Evolutionary conservation across 2,329 filamentous ascomycete species (phyloP).

Genomic region (Aspergillus fijiensis): DNA sequence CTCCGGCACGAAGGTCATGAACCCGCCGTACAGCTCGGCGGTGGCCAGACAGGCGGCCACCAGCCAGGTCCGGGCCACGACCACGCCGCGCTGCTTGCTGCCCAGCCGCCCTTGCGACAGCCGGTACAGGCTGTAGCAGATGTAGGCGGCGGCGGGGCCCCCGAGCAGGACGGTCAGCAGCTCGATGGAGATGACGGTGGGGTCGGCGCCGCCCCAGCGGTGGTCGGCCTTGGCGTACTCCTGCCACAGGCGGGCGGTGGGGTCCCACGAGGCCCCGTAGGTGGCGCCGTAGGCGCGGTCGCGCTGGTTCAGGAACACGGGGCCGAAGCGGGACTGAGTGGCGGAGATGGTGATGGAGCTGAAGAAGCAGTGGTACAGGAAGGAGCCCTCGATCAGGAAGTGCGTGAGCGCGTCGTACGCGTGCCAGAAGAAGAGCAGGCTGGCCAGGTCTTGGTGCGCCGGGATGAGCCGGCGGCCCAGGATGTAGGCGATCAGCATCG

Average conservation of each 20-base stretch:
- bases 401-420: slow-evolving; percentile 90
- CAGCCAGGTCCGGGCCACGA: slow-evolving; percentile 51
- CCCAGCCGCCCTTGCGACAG: slow-evolving; percentile 14
- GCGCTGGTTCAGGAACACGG: slow-evolving; percentile 54
- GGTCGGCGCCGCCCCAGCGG: slow-evolving; percentile 60
- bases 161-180: slow-evolving; percentile 61
- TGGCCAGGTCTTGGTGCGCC: slow-evolving; percentile 54
- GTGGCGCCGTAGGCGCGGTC: slow-evolving; percentile 59
- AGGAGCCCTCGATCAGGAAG: slow-evolving; percentile 85
- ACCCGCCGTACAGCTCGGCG: slow-evolving; percentile 63
- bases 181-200: slow-evolving; percentile 60
- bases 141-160: slow-evolving; percentile 57
- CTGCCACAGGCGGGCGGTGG: slow-evolving; percentile 60
- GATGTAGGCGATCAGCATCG: slow-evolving; percentile 55
- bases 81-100: slow-evolving; percentile 23
- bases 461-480: slow-evolving; percentile 53
- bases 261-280: slow-evolving; percentile 50
- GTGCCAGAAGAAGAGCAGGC: slow-evolving; percentile 91
- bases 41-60: slow-evolving; percentile 60
- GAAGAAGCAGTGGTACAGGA: slow-evolving; percentile 93
- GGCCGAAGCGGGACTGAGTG: slow-evolving; percentile 24
- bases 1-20: slow-evolving; percentile 66
- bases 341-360: slow-evolving; percentile 52
- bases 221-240: slow-evolving; percentile 66
- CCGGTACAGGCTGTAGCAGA: slow-evolving; percentile 53